Conservation (phyloP, 257 asterid genomes). For the Avicennia marina region DNA sequence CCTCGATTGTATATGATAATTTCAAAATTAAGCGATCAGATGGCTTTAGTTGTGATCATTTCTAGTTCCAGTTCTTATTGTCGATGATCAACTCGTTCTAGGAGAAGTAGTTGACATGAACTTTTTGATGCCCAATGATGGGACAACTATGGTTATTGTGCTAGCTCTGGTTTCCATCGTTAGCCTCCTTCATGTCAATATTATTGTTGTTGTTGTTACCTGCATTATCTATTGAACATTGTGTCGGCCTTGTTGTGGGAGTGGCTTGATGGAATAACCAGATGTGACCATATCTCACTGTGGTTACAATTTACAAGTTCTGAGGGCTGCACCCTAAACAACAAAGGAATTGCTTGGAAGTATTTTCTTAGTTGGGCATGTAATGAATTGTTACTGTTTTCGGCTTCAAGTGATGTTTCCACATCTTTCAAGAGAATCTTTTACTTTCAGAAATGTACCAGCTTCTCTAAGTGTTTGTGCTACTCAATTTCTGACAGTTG, state of each 20-base stretch:
- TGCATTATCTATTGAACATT: background rate
- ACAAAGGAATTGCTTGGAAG: too few species aligned
- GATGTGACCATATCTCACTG: background rate
- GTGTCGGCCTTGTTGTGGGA: background rate
- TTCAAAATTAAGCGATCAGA: background rate
- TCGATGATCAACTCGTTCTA: background rate
- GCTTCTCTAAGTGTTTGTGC: background rate
- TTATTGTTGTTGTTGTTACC: background rate
- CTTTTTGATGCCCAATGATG: background rate
- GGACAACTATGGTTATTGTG: background rate
- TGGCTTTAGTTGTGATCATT: background rate
- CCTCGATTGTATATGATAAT: conserved; percentile 2
- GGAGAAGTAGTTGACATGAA: background rate
- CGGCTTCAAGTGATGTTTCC: background rate
- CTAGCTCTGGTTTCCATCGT: background rate
- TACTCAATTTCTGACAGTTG: background rate
- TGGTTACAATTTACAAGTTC: background rate
- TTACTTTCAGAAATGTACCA: background rate
- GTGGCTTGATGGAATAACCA: background rate
- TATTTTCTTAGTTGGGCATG: background rate
- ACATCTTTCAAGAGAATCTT: background rate
- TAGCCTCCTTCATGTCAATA: background rate
- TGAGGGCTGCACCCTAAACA: background rate
- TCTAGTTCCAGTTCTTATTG: background rate
- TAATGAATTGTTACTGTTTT: background rate